Percentiles rank a stretch among this genome's conserved stretches.
Evolutionary conservation across 163 green algal genomes (phyloP).

Genomic region (Scenedesmus sp.): DNA sequence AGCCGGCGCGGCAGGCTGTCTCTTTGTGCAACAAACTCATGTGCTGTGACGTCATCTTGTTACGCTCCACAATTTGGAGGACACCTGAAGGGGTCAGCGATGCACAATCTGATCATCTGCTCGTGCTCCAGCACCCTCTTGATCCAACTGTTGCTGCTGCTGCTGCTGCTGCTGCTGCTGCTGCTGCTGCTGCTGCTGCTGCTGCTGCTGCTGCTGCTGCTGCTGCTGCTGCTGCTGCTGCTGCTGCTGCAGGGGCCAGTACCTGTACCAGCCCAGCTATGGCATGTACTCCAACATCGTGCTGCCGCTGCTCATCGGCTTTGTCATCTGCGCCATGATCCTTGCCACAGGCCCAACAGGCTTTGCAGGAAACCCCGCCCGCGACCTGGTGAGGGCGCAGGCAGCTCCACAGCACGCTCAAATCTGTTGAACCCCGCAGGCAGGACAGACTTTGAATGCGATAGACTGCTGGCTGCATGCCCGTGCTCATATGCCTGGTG

Average conservation of each 20-base stretch:
- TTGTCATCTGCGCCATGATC: constrained; percentile 48
- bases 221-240: constrained; percentile 10
- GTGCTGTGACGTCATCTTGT: too few relatives aligned
- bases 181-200: neutral
- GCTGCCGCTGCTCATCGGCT: constrained; percentile 46
- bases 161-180: constrained; percentile 1
- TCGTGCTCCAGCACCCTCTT: neutral
- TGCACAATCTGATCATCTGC: too few relatives aligned
- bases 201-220: neutral
- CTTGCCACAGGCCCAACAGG: constrained; percentile 53
- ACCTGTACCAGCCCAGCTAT: constrained; percentile 50
- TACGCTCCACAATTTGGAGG: too few relatives aligned
- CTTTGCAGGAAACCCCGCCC: constrained; percentile 75
- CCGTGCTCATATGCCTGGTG: too few relatives aligned
- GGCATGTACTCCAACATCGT: constrained; percentile 56
- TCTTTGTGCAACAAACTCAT: too few relatives aligned
- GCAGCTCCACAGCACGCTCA: neutral
- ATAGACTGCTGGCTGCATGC: neutral
- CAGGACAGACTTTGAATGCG: neutral
- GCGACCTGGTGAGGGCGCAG: constrained; percentile 61
- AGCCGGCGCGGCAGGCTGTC: too few relatives aligned
- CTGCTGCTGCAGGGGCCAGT: constrained; percentile 48
- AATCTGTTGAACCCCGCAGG: neutral
- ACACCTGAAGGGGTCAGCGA: too few relatives aligned
- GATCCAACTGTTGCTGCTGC: constrained; percentile 4